Evolutionary conservation across 805 yeast species (phyloP).

Genomic region (Gaillardinia entomophila): DNA sequence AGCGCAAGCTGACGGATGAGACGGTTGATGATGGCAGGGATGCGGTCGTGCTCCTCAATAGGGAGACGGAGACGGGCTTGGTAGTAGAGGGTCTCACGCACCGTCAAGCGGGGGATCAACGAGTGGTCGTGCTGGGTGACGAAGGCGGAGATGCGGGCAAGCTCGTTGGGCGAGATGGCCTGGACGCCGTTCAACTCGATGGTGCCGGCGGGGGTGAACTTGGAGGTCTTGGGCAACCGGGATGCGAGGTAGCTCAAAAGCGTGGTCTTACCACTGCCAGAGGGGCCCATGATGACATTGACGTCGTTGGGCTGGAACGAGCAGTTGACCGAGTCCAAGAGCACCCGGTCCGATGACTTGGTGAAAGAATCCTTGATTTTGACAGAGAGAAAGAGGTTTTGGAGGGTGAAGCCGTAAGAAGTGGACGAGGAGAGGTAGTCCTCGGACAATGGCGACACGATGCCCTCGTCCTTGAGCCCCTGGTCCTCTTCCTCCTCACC

Average conservation of each 20-base stretch:
- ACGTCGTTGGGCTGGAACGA: slow-evolving; percentile 49
- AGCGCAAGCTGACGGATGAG: slow-evolving; percentile 67
- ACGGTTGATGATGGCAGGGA: slow-evolving; percentile 48
- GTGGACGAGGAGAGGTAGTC: neutral
- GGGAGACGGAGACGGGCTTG: slow-evolving; percentile 69
- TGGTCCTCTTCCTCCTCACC: slow-evolving; percentile 20
- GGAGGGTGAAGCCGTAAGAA: slow-evolving; percentile 4
- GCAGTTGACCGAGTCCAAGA: slow-evolving; percentile 43
- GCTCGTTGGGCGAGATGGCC: slow-evolving; percentile 14
- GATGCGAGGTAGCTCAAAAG: slow-evolving; percentile 59
- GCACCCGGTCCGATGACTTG: slow-evolving; percentile 8
- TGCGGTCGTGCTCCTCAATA: slow-evolving; percentile 18
- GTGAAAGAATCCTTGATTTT: slow-evolving; percentile 1
- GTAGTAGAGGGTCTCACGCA: slow-evolving; percentile 65
- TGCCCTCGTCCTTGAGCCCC: slow-evolving; percentile 1
- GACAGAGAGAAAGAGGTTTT: slow-evolving; percentile 4
- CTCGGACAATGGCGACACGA: neutral
- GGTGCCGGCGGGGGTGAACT: slow-evolving; percentile 18
- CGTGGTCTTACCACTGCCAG: slow-evolving; percentile 75
- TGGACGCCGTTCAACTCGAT: slow-evolving; percentile 22
- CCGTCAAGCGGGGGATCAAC: slow-evolving; percentile 65
- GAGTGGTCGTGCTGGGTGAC: slow-evolving; percentile 81
- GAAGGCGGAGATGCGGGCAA: slow-evolving; percentile 51
- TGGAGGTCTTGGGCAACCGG: slow-evolving; percentile 33
- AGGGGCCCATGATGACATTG: slow-evolving; percentile 76